A percentile compares a stretch with the other conserved stretches of the same genome.
Evolutionary conservation across 2,329 filamentous ascomycete species (phyloP).

Genomic region (Xylaria sp.): DNA sequence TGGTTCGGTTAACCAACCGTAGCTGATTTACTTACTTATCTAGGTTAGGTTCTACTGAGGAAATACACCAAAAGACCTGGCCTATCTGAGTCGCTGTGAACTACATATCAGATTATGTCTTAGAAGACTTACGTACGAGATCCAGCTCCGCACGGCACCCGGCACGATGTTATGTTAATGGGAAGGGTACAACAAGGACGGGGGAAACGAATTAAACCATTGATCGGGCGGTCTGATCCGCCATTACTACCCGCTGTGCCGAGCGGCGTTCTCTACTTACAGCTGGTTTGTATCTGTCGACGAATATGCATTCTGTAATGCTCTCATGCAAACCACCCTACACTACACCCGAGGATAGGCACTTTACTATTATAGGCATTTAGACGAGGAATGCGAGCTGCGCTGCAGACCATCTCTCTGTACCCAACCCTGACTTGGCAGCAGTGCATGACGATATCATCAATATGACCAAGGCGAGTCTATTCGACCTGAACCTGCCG

Average conservation of each 20-base stretch:
- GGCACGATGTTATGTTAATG: background rate
- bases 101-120: background rate
- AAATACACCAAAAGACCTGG: background rate
- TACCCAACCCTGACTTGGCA: background rate
- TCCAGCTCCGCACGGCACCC: background rate
- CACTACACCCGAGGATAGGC: background rate
- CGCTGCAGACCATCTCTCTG: background rate
- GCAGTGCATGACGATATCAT: background rate
- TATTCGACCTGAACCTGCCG: background rate
- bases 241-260: background rate
- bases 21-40: background rate
- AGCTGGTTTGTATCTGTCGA: background rate
- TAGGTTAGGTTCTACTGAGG: background rate
- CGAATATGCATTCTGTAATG: background rate
- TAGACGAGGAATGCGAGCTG: background rate
- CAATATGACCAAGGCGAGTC: background rate
- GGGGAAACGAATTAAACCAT: background rate
- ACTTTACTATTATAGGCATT: background rate
- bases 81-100: background rate
- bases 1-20: constrained; percentile 16
- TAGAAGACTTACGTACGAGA: background rate
- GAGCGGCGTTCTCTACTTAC: background rate
- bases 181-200: background rate
- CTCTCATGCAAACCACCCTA: background rate
- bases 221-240: background rate